phyloP scores from a whole-genome alignment of 2,329 filamentous ascomycete species.

The Chaetomium sp. region DNA sequence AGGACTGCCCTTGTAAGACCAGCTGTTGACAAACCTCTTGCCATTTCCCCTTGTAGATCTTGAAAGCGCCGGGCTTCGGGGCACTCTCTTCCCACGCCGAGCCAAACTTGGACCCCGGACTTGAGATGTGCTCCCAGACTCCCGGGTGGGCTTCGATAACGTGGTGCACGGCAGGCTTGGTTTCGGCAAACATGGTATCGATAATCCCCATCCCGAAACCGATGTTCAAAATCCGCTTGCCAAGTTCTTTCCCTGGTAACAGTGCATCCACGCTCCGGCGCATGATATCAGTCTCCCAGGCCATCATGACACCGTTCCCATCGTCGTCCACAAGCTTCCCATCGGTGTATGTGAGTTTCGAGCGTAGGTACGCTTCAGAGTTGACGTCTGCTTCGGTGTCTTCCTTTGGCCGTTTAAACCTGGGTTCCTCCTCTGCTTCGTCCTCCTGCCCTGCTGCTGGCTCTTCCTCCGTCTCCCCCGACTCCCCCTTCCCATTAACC shows the following conservation, averaged over 20 bases:
- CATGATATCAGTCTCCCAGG: conserved; percentile 88
- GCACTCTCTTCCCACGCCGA: conserved; percentile 47
- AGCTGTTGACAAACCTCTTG: conserved; percentile 70
- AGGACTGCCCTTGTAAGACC: conserved; percentile 60
- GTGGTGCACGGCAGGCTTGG: conserved; percentile 64
- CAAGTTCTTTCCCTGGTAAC: conserved; percentile 36
- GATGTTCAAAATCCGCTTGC: conserved; percentile 71
- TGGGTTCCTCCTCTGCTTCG: conserved; percentile 13
- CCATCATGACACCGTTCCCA: conserved; percentile 88
- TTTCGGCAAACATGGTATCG: conserved; percentile 66
- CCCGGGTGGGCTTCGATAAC: conserved; percentile 80
- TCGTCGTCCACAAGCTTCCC: conserved; percentile 66
- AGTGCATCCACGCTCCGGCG: conserved; percentile 64
- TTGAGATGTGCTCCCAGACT: conserved; percentile 59
- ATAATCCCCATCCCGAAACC: conserved; percentile 91
- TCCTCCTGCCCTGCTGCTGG: conserved; percentile 10
- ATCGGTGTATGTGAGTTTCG: conserved; percentile 56
- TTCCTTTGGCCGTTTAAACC: conserved; percentile 32
- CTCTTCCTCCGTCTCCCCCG: conserved; percentile 6
- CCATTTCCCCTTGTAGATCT: conserved; percentile 70
- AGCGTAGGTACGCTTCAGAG: conserved; percentile 62
- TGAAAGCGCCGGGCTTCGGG: conserved; percentile 60
- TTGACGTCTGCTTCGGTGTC: conserved; percentile 44
- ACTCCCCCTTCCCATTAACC: conserved; percentile 1
- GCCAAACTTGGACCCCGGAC: conserved; percentile 45